phyloP scores from a whole-genome alignment of 352 stramenopile species.

The Phytophthora sansomeana region DNA sequence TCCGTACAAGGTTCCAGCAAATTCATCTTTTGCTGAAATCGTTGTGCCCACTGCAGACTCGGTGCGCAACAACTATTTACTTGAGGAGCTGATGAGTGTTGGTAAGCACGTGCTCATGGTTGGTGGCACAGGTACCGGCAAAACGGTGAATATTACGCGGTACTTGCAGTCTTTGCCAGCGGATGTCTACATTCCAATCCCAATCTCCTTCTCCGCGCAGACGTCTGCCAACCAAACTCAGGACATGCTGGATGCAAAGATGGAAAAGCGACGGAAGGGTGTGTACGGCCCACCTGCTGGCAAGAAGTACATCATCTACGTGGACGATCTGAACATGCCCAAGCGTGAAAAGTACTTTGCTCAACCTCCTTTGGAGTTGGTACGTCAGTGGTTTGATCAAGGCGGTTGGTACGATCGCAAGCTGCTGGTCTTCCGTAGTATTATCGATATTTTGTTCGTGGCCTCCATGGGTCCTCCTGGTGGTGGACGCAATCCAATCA shows the following conservation, averaged over 20 bases:
- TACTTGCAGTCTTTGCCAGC: slow-evolving; percentile 90
- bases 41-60: slow-evolving; percentile 95
- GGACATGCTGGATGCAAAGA: slow-evolving; percentile 92
- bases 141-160: slow-evolving; percentile 94
- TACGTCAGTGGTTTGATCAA: slow-evolving; percentile 95
- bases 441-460: slow-evolving; percentile 92
- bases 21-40: slow-evolving; percentile 90
- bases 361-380: slow-evolving; percentile 94
- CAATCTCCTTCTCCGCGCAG: slow-evolving; percentile 93
- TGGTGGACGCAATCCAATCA: slow-evolving; percentile 93
- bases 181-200: slow-evolving; percentile 91
- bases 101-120: slow-evolving; percentile 96
- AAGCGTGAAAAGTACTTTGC: slow-evolving; percentile 95
- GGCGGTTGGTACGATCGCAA: slow-evolving; percentile 96
- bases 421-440: slow-evolving; percentile 89
- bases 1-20: slow-evolving; percentile 74
- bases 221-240: slow-evolving; percentile 94
- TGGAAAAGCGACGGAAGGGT: slow-evolving; percentile 94
- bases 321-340: slow-evolving; percentile 97
- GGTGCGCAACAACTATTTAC: slow-evolving; percentile 93
- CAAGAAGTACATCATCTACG: slow-evolving; percentile 95
- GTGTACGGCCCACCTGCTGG: slow-evolving; percentile 92
- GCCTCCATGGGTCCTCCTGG: slow-evolving; percentile 93
- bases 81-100: slow-evolving; percentile 84
- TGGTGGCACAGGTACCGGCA: slow-evolving; percentile 94